phyloP scores from a whole-genome alignment of 257 asterid genomes.

The Penstemon barbatus region DNA sequence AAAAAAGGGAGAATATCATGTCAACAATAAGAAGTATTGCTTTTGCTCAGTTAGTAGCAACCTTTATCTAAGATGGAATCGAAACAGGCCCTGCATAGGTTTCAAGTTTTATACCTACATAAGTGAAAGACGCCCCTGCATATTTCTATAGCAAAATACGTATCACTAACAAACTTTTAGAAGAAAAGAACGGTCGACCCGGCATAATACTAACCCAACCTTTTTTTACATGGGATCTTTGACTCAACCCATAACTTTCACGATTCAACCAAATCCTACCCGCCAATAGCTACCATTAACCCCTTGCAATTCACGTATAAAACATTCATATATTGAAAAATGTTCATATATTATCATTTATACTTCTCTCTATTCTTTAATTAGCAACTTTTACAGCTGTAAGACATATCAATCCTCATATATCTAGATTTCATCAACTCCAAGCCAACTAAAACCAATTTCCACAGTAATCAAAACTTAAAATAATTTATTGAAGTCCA shows the following conservation, averaged over 20 bases:
- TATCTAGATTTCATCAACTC: too few relatives aligned
- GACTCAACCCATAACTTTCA: too few relatives aligned
- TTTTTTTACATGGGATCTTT: too few relatives aligned
- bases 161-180: too few relatives aligned
- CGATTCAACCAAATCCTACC: background rate
- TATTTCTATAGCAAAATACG: too few relatives aligned
- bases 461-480: background rate
- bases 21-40: background rate
- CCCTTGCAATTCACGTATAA: background rate
- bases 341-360: background rate
- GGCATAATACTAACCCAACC: too few relatives aligned
- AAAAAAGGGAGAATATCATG: conserved; percentile 2
- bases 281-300: background rate
- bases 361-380: too few relatives aligned
- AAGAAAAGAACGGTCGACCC: too few relatives aligned
- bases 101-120: background rate
- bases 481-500: background rate
- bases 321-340: background rate
- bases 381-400: too few relatives aligned
- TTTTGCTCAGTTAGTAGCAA: background rate
- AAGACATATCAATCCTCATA: too few relatives aligned
- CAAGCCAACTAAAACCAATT: background rate
- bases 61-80: background rate
- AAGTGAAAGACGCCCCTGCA: background rate
- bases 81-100: conserved; percentile 9